phyloP scores from a whole-genome alignment of 768 basidiomycete species.

The Pisolithus tinctorius region DNA sequence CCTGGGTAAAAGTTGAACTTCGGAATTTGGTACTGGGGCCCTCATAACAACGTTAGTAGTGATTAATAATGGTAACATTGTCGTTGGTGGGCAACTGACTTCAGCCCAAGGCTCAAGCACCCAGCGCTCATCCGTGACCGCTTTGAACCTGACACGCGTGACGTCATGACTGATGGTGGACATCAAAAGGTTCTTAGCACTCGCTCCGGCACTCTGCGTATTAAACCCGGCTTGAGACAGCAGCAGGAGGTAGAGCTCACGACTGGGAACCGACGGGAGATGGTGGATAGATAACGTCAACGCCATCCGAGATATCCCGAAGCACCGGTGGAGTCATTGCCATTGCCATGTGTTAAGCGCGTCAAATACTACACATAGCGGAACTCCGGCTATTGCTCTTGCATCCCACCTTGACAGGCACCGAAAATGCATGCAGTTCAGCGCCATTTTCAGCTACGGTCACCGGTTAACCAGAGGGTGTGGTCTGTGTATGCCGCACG shows the following conservation, averaged over 20 bases:
- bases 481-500: constrained; percentile 18
- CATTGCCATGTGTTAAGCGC: too few species aligned
- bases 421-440: neutral
- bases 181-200: neutral
- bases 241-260: too few species aligned
- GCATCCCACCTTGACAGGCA: constrained; percentile 1
- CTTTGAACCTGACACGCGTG: too few species aligned
- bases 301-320: constrained; percentile 3
- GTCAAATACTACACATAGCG: too few species aligned
- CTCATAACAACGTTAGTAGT: constrained; percentile 20
- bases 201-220: neutral
- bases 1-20: constrained; percentile 27
- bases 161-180: neutral
- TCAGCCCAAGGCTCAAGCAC: neutral
- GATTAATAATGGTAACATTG: neutral
- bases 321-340: neutral
- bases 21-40: constrained; percentile 27
- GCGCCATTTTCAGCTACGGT: neutral
- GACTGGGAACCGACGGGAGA: neutral
- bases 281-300: neutral
- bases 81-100: neutral
- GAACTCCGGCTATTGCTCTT: neutral
- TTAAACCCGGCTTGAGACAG: neutral
- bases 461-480: constrained; percentile 7
- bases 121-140: neutral